Evolutionary conservation across 2,329 filamentous ascomycete genomes (phyloP).

Genomic region (Aspergillus puulaauensis): DNA sequence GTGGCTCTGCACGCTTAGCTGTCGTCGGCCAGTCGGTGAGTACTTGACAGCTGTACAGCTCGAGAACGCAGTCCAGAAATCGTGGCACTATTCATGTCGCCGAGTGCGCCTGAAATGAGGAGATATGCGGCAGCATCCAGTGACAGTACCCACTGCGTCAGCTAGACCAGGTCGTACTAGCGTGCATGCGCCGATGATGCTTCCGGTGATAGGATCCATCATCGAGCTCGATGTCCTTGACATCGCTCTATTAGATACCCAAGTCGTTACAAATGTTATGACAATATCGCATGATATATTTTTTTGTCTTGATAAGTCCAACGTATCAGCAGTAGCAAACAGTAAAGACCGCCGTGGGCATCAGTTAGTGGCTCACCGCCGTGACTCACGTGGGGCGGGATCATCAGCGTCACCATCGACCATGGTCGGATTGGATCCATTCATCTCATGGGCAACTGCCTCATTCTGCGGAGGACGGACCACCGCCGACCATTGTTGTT

Average conservation of each 20-base stretch:
- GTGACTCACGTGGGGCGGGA: slow-evolving; percentile 21
- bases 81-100: slow-evolving; percentile 5
- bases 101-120: slow-evolving; percentile 4
- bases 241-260: slow-evolving; percentile 23
- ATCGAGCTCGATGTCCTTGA: not conserved
- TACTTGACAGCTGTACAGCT: slow-evolving; percentile 9
- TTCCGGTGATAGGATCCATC: slow-evolving; percentile 7
- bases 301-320: not conserved
- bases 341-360: not conserved
- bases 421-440: not conserved
- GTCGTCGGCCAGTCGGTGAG: slow-evolving; percentile 5
- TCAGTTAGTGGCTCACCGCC: slow-evolving; percentile 17
- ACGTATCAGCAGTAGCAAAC: not conserved
- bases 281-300: not conserved
- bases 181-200: slow-evolving; percentile 5
- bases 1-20: not conserved
- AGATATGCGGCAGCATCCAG: slow-evolving; percentile 1
- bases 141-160: slow-evolving; percentile 14
- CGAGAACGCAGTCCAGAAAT: not conserved
- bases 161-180: slow-evolving; percentile 6
- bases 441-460: slow-evolving; percentile 10
- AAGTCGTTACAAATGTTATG: not conserved
- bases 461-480: slow-evolving; percentile 3
- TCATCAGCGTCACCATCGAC: not conserved
- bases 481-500: not conserved